Conservation (phyloP, 805 yeast species). For the Wickerhamiella dianesei region DNA sequence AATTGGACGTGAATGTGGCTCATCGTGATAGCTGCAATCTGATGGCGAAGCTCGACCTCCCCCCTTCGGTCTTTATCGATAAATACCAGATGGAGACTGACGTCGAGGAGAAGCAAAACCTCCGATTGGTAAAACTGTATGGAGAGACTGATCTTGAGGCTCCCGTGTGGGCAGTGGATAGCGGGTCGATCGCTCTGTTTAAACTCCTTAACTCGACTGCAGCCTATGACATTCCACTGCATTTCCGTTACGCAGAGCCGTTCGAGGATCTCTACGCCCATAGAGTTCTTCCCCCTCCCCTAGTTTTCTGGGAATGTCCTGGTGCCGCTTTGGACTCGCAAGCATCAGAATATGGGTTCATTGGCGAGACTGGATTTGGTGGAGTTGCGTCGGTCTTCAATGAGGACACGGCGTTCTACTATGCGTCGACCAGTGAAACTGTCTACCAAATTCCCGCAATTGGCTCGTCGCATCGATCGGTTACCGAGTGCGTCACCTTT, state of each 20-base stretch:
- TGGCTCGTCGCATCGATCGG: slow-evolving; percentile 21
- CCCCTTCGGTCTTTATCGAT: slow-evolving; percentile 39
- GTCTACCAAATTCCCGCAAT: slow-evolving; percentile 33
- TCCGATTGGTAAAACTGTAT: slow-evolving; percentile 31
- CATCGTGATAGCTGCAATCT: slow-evolving; percentile 29
- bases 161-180: slow-evolving; percentile 36
- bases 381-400: slow-evolving; percentile 37
- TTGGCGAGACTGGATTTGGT: slow-evolving; percentile 15
- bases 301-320: slow-evolving; percentile 38
- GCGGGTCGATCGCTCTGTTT: slow-evolving; percentile 38
- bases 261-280: slow-evolving; percentile 14
- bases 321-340: slow-evolving; percentile 1
- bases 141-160: slow-evolving; percentile 47
- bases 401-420: slow-evolving; percentile 32
- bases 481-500: slow-evolving; percentile 29
- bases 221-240: slow-evolving; percentile 32
- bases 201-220: slow-evolving; percentile 17
- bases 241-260: slow-evolving; percentile 40
- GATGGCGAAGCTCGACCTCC: slow-evolving; percentile 32
- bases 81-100: slow-evolving; percentile 35
- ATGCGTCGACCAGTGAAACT: slow-evolving; percentile 21
- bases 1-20: slow-evolving; percentile 2
- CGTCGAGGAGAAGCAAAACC: slow-evolving; percentile 17
- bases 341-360: slow-evolving; percentile 1
- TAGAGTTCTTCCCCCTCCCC: slow-evolving; percentile 27